Conservation (phyloP, 305 asterid genomes). For the Solanum hybrid region DNA sequence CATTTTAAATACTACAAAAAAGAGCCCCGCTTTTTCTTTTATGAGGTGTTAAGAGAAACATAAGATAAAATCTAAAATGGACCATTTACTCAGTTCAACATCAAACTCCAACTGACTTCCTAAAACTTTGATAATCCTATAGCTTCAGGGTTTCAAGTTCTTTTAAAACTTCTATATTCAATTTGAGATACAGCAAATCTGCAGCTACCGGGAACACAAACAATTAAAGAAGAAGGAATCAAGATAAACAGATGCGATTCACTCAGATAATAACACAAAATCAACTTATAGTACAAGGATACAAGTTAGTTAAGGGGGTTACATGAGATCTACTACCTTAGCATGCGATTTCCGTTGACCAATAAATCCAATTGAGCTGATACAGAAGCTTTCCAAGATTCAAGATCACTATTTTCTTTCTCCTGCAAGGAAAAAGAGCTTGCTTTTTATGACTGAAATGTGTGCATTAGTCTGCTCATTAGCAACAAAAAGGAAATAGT, state of each 20-base stretch:
- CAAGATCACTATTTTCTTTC: constrained; percentile 50
- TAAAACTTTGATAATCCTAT: not conserved
- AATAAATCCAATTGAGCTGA: constrained; percentile 50
- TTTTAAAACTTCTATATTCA: not conserved
- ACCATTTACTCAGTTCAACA: not conserved
- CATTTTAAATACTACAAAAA: not conserved
- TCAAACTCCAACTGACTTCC: not conserved
- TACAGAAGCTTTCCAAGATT: constrained; percentile 57
- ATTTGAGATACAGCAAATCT: not conserved
- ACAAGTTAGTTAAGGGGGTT: not conserved
- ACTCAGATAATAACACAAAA: not conserved
- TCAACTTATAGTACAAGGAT: not conserved
- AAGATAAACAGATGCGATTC: not conserved
- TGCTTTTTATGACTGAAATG: not conserved
- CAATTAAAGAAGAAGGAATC: not conserved
- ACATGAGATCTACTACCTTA: constrained; percentile 39
- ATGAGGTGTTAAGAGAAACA: not conserved
- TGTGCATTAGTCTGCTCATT: not conserved
- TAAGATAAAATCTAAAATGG: not conserved
- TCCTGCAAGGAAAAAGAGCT: constrained; percentile 34
- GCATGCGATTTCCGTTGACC: constrained; percentile 54
- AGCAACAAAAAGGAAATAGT: not conserved
- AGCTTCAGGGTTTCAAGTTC: not conserved
- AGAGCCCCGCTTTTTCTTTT: not conserved
- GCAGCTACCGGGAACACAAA: not conserved